Evolutionary conservation across 2,329 filamentous ascomycete species (phyloP).

Genomic region (Beauveria medogensis): DNA sequence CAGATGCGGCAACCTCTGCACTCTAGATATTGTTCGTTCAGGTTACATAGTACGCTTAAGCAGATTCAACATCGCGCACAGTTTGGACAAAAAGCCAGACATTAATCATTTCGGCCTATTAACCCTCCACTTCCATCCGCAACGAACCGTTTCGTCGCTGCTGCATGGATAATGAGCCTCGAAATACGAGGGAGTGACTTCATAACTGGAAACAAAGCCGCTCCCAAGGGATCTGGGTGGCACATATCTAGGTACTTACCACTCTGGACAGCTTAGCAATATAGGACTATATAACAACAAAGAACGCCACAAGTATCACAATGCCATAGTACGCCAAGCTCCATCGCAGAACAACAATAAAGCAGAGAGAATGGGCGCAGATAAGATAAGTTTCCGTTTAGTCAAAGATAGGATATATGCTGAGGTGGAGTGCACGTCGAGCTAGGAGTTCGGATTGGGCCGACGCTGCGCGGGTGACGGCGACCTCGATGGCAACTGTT

Average conservation of each 20-base stretch:
- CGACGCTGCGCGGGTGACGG: slow-evolving; percentile 2
- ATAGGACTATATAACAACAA: not conserved
- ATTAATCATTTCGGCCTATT: not conserved
- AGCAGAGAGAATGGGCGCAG: not conserved
- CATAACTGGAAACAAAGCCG: not conserved
- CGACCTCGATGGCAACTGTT: slow-evolving; percentile 5
- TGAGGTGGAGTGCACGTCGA: not conserved
- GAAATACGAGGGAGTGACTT: not conserved
- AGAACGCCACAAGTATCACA: not conserved
- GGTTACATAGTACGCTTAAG: no score
- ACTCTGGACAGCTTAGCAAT: not conserved
- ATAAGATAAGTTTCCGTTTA: not conserved
- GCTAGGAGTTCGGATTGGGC: not conserved
- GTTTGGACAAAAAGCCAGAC: not conserved
- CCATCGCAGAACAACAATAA: slow-evolving; percentile 3
- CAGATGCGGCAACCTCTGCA: no score
- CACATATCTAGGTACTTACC: not conserved
- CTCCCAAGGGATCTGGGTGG: not conserved
- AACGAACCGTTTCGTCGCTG: not conserved
- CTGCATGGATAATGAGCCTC: not conserved
- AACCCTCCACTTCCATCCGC: not conserved
- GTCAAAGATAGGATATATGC: not conserved
- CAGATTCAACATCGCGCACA: not conserved
- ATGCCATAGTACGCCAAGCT: slow-evolving; percentile 4
- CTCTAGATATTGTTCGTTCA: no score